Evolutionary conservation across 331 rosid genomes (phyloP).

Genomic region (Quercus phellos): DNA sequence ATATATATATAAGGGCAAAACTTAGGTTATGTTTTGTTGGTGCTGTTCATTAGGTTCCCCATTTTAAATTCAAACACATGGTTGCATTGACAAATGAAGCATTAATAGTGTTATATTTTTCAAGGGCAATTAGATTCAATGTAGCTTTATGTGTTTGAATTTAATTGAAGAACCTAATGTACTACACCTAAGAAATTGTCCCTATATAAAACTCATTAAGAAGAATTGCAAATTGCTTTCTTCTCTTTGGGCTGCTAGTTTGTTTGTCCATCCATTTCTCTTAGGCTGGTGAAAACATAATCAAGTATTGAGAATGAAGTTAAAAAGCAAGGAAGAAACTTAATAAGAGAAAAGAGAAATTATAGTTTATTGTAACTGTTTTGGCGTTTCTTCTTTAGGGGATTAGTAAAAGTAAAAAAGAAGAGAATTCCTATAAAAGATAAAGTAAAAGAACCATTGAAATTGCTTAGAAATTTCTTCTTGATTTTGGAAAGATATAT

Average conservation of each 20-base stretch:
- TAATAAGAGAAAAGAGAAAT: not conserved
- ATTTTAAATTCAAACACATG: too few relatives aligned
- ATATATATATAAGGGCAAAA: not conserved
- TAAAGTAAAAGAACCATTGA: not conserved
- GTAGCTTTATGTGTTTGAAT: too few relatives aligned
- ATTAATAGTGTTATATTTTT: too few relatives aligned
- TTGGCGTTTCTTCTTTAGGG: too few relatives aligned
- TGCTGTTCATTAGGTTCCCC: too few relatives aligned
- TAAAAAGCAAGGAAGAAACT: not conserved
- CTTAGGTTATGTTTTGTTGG: too few relatives aligned
- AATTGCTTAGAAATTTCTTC: not conserved
- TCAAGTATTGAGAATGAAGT: not conserved
- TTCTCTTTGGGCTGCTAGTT: not conserved
- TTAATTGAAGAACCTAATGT: too few relatives aligned
- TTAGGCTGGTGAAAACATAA: not conserved
- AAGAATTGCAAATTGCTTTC: not conserved
- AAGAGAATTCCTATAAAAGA: too few relatives aligned
- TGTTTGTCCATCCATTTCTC: not conserved
- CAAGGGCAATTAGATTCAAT: too few relatives aligned
- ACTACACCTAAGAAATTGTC: too few relatives aligned
- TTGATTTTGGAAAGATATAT: not conserved
- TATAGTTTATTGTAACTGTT: not conserved
- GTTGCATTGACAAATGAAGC: too few relatives aligned
- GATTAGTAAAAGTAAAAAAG: too few relatives aligned
- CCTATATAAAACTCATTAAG: not conserved